Base-by-base conservation (phyloP, 179 eudicot species). In the Spinacia oleracea region DNA sequence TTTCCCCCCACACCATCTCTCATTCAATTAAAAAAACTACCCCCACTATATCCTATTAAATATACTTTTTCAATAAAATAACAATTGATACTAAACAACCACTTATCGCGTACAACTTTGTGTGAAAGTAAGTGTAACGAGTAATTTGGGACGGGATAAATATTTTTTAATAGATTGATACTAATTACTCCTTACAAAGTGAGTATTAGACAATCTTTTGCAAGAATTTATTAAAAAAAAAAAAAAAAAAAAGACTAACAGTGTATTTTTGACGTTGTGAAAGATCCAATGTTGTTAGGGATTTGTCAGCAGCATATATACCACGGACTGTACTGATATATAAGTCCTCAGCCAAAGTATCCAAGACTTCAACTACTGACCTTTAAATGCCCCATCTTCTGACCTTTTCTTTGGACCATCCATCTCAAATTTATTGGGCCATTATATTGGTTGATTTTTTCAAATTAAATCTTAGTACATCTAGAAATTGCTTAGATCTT, bases 341-440 rank as follows among this genome's bases (percentile, higher is more conserved):
- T n/a, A 78, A 43, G 65, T 29, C 38, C 40, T 66, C 82, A 74
- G 66, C 73, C 20, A 21, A 40, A 46, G 21, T 59, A 72, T 62
- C 70, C 70, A 78, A 43, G 71, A 72, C 46, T 72, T 73, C 72
- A 79, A 63, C 77, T 72, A 72, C 77, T 72, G 77, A 27, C 18
- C 72, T 31, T 73, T 64, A 63, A 73, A 64, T 65, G n/a, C 45
- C 6, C 29, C 32, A 50, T 35, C 5, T 6, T 58, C 38, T 64
- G 66, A 46, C 42, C 35, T 32, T 63, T 64, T 29, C 45, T 27
- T 64, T 63, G 82, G 82, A 79, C 82, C 82, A 73, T 65, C 82
- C 51, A 64, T 27, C 50, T 55, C 65, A 59, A 21, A 32, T 63
- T 25, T 21, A 27, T 12, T 3, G 56, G 70, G 55, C 64, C 66